Evolutionary conservation across 2,329 filamentous ascomycete genomes (phyloP), one percentile per base, ranked within the genome.

Genomic region (Lasiodiplodia sp.): DNA sequence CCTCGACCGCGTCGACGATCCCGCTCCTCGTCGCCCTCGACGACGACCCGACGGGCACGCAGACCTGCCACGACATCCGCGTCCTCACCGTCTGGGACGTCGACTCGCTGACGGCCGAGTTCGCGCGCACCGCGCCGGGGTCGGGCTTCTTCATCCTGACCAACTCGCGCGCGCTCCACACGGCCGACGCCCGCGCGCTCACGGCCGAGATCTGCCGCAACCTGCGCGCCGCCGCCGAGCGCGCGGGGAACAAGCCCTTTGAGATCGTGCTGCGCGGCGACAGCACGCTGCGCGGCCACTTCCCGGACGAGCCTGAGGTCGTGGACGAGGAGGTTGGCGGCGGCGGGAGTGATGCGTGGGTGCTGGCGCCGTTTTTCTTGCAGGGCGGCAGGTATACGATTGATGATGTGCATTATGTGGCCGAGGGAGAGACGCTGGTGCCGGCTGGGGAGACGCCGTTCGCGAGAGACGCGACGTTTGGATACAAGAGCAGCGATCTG

Each of bases 61-160:
- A 88, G 72, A 88, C 87, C n/a, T 88, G 86, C 75, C 85, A 88
- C 74, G 82, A 85, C 71, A 84, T 89, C 69, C 76, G 80, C 62
- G 85, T 88, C 1, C 78, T 89, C 23, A 86, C 85, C 0, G 83
- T 84, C 5, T 88, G 86, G 86, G 83, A 85, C 68, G 71, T 81
- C 6, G 71, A 76, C 1, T 83, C 80, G 0, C 78, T 88, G 2
- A 76, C 75, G 2, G 70, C 73, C 8, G 84, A 87, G 71, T 84
- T 88, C 70, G 74, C 73, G 3, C 75, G 75, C 38, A 79, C 76
- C 6, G 77, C 78, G 2, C 64, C 71, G 12, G 74, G 74, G 2
- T 75, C 76, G 3, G 87, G 86, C 21, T 88, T 89, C 80, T 88
- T 89, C 78, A 87, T 88, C 70, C 79, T 88, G 6, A 88, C 86